phyloP scores from a whole-genome alignment of 1,284 basidiomycete genomes.

The Neotropicomus parvogracilis region DNA sequence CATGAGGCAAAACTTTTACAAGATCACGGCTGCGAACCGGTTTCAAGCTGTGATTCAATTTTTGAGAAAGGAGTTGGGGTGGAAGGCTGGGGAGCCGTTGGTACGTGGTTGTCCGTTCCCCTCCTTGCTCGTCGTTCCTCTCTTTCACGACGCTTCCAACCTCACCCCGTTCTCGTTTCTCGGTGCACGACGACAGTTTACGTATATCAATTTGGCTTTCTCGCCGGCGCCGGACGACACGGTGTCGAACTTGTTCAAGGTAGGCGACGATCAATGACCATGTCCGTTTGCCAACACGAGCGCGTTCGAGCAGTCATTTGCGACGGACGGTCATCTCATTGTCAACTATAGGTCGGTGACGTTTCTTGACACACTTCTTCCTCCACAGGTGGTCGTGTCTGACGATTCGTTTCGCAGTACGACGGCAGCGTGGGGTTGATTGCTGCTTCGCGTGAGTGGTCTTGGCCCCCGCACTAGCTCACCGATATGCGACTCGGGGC shows the following conservation, averaged over 20 bases:
- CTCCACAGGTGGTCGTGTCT: neutral
- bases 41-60: constrained; percentile 97
- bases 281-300: constrained; percentile 5
- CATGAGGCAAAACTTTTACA: constrained; percentile 98
- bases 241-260: constrained; percentile 85
- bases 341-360: constrained; percentile 88
- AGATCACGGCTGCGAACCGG: constrained; percentile 91
- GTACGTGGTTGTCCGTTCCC: constrained; percentile 46
- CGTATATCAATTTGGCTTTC: constrained; percentile 98
- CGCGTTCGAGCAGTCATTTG: constrained; percentile 65
- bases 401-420: constrained; percentile 42
- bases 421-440: constrained; percentile 69
- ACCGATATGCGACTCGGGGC: no score
- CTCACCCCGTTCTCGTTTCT: neutral
- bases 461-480: no score
- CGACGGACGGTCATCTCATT: constrained; percentile 90
- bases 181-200: constrained; percentile 61
- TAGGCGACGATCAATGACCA: constrained; percentile 24
- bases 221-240: constrained; percentile 82
- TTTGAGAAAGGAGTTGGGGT: constrained; percentile 84
- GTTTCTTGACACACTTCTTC: neutral
- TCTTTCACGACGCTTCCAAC: neutral
- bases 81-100: constrained; percentile 84
- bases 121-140: neutral
- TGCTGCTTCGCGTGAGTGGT: no score